Percentiles rank a stretch among this genome's conserved stretches.
Evolutionary conservation across 1,139 yeast genomes (phyloP).

Genomic region (Sugiyamaella castrensis): DNA sequence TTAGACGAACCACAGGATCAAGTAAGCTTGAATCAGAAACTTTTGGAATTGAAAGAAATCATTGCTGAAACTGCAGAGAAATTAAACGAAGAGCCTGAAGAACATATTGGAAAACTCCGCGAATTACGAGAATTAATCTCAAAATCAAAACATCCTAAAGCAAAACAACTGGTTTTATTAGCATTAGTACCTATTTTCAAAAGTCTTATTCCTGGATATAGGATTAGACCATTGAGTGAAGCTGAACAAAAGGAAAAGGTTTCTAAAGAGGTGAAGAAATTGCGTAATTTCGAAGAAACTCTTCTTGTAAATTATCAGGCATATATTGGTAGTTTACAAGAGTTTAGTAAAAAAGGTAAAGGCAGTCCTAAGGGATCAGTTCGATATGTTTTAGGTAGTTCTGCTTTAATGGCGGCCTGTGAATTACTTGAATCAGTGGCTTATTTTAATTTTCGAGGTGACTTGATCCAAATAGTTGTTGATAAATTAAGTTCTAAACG

Average conservation of each 20-base stretch:
- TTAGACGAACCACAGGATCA: conserved; percentile 11
- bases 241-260: conserved; percentile 79
- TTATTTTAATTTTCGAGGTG: conserved; percentile 76
- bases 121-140: conserved; percentile 67
- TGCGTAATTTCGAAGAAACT: conserved; percentile 77
- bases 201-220: conserved; percentile 81
- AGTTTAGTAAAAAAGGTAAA: conserved; percentile 30
- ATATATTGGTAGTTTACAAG: conserved; percentile 58
- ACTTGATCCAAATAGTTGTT: conserved; percentile 62
- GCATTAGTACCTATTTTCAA: conserved; percentile 84
- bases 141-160: conserved; percentile 60
- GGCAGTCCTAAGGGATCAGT: conserved; percentile 37
- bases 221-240: conserved; percentile 78
- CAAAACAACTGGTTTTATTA: conserved; percentile 69
- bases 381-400: conserved; percentile 47
- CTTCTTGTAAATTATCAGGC: conserved; percentile 65
- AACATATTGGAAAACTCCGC: conserved; percentile 62
- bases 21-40: conserved; percentile 44
- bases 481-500: conserved; percentile 40
- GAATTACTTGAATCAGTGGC: conserved; percentile 68
- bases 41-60: conserved; percentile 69
- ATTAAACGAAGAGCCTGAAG: conserved; percentile 88
- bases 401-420: conserved; percentile 74
- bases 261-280: conserved; percentile 70
- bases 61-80: conserved; percentile 78